Evolutionary conservation across 306 rosid genomes (phyloP).

Genomic region (Acmispon strigosus): DNA sequence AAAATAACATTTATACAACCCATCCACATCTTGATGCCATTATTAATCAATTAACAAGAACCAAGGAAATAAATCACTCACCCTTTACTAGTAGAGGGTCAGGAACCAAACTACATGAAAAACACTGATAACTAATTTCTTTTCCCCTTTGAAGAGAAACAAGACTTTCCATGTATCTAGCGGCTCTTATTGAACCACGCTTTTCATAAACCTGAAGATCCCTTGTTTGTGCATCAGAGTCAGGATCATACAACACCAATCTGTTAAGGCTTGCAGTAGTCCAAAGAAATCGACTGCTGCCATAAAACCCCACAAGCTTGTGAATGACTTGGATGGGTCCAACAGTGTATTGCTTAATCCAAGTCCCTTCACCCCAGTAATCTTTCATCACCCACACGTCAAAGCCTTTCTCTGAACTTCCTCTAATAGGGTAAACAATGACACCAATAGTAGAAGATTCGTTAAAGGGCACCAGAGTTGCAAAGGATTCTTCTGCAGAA

Average conservation of each 20-base stretch:
- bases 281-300: slow-evolving; percentile 5
- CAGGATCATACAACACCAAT: not conserved
- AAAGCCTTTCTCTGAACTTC: not conserved
- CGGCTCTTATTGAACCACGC: not conserved
- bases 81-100: not conserved
- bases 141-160: slow-evolving; percentile 4
- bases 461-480: not conserved
- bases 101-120: not conserved
- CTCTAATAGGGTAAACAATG: not conserved
- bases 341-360: slow-evolving; percentile 20
- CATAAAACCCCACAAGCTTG: slow-evolving; percentile 12
- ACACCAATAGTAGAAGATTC: not conserved
- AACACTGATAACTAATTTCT: not conserved
- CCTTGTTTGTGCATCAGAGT: not conserved
- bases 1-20: no score
- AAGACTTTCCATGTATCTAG: slow-evolving; percentile 18
- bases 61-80: not conserved
- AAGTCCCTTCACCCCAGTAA: slow-evolving; percentile 17
- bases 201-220: not conserved
- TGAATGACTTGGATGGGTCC: not conserved
- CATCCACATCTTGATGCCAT: no score
- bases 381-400: slow-evolving; percentile 26
- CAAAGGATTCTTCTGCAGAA: not conserved
- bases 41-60: no score
- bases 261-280: no score